Evolutionary conservation across 441 rosid species (phyloP).

Genomic region (Adansonia rubrostipa): DNA sequence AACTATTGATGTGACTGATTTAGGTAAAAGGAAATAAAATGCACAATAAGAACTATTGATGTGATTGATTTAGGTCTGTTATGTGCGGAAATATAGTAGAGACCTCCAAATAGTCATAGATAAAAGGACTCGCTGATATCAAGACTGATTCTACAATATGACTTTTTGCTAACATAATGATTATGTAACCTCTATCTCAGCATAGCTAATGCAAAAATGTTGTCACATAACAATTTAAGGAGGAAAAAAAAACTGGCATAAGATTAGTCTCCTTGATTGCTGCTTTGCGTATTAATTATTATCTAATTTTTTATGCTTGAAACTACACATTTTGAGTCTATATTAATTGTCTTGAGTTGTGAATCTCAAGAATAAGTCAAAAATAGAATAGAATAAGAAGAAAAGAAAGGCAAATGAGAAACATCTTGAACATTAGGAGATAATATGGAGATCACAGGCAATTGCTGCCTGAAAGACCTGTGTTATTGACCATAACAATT

Average conservation of each 20-base stretch:
- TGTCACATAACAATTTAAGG: conserved; percentile 8
- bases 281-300: background rate
- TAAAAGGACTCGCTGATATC: background rate
- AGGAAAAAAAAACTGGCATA: background rate
- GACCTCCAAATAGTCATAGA: background rate
- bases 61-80: background rate
- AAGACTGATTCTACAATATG: background rate
- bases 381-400: background rate
- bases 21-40: too few species aligned
- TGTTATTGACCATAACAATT: too few species aligned
- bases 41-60: too few species aligned
- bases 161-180: background rate
- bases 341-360: background rate
- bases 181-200: background rate
- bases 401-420: background rate
- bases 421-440: too few species aligned
- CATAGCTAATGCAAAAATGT: background rate
- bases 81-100: background rate
- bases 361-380: background rate
- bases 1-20: too few species aligned
- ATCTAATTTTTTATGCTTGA: too few species aligned
- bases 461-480: too few species aligned
- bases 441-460: too few species aligned
- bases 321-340: too few species aligned
- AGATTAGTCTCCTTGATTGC: background rate